Percentiles rank a stretch among this genome's conserved stretches.
These are phyloP conservation scores for Thermomucor indicae-seudaticae DNA, from an alignment of 371 early-diverging fungal genomes.

Conservation along the genomic window DNA sequence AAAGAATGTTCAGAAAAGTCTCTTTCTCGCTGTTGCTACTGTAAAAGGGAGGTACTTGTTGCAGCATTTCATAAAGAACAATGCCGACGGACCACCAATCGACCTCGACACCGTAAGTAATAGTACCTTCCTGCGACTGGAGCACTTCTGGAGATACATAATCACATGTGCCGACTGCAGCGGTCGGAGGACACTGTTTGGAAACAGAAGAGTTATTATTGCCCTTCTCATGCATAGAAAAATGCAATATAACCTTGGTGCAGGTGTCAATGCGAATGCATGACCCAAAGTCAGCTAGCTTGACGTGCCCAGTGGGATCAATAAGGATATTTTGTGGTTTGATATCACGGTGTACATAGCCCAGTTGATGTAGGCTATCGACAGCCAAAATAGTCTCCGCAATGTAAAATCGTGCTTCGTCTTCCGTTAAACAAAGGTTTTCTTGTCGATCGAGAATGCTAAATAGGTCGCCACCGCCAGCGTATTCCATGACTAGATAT, in stretches of 20 bases:
- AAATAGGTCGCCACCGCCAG: constrained; percentile 95
- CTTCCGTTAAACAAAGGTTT: constrained; percentile 65
- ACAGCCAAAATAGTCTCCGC: constrained; percentile 94
- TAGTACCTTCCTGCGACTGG: constrained; percentile 54
- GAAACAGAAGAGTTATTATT: constrained; percentile 2
- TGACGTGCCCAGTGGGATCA: constrained; percentile 74
- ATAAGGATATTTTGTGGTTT: constrained; percentile 82
- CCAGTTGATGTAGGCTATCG: constrained; percentile 86
- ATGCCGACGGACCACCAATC: constrained; percentile 99
- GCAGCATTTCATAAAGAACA: constrained; percentile 94
- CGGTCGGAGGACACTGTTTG: constrained; percentile 53
- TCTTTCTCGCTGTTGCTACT: constrained; percentile 77
- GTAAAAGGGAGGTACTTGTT: constrained; percentile 91
- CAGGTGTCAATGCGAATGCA: constrained; percentile 39
- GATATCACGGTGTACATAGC: constrained; percentile 93
- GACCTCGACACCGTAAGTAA: constrained; percentile 88
- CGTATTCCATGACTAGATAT: constrained; percentile 96
- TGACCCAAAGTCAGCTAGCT: constrained; percentile 91
- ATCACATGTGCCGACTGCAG: constrained; percentile 91
- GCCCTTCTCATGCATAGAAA: background rate
- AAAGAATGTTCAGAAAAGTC: constrained; percentile 83
- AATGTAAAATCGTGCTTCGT: constrained; percentile 93
- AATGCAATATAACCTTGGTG: constrained; percentile 36
- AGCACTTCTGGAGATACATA: constrained; percentile 96
- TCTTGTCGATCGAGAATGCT: constrained; percentile 86